A percentile compares a stretch with the other conserved stretches of the same genome.
Conservation (phyloP, 2,329 filamentous ascomycete genomes). For the Monascus ruber region DNA sequence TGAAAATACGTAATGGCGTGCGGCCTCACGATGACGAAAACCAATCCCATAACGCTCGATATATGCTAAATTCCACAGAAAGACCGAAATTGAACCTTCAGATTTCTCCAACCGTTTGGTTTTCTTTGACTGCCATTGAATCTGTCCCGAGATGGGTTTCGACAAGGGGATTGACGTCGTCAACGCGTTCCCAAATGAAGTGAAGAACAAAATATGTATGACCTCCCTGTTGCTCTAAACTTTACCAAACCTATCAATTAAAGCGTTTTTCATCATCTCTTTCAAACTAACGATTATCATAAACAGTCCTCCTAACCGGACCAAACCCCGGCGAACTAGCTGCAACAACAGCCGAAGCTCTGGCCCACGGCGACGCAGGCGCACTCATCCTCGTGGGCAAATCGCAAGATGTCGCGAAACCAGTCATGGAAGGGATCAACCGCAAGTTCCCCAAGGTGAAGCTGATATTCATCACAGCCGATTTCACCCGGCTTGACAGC, state of each 20-base stretch:
- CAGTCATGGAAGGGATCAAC: conserved; percentile 13
- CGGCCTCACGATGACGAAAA: conserved; percentile 8
- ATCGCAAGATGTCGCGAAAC: conserved; percentile 13
- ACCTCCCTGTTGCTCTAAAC: neutral
- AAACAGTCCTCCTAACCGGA: conserved; percentile 16
- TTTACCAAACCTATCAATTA: neutral
- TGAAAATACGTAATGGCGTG: conserved; percentile 1
- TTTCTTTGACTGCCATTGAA: too few relatives aligned
- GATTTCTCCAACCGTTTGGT: too few relatives aligned
- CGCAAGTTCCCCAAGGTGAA: conserved; percentile 10
- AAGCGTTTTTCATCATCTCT: neutral
- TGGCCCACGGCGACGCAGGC: conserved; percentile 15
- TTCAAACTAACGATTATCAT: too few relatives aligned
- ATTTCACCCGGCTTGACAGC: conserved; percentile 7
- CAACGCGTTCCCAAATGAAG: conserved; percentile 14
- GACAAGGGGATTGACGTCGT: conserved; percentile 19
- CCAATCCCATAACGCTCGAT: neutral
- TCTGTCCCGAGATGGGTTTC: neutral
- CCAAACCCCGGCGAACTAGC: conserved; percentile 13
- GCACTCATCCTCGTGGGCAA: conserved; percentile 18
- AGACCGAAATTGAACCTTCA: too few relatives aligned
- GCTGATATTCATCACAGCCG: conserved; percentile 10
- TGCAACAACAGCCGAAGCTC: conserved; percentile 14
- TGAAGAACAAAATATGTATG: conserved; percentile 20
- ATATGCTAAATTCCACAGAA: too few relatives aligned